These are phyloP conservation scores for Torrubiella hemipterigena DNA, from an alignment of 2,329 filamentous ascomycete genomes.

Conservation along the genomic window DNA sequence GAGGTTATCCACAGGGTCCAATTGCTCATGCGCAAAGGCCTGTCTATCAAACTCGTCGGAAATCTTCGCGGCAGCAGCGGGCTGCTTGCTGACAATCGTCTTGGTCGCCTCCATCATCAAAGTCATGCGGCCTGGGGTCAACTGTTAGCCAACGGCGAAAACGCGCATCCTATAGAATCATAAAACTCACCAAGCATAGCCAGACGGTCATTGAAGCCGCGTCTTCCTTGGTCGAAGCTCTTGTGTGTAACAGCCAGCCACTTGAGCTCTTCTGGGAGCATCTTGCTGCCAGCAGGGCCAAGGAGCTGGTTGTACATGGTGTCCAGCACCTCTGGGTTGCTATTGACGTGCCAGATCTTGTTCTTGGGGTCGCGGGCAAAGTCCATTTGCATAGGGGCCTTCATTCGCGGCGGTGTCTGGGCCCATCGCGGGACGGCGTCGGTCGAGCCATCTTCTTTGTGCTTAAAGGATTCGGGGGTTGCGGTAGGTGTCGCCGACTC, in stretches of 20 bases:
- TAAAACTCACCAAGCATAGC: constrained; percentile 66
- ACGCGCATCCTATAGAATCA: neutral
- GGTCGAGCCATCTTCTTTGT: neutral
- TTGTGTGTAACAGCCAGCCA: constrained; percentile 97
- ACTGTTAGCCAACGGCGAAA: neutral
- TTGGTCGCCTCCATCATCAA: constrained; percentile 27
- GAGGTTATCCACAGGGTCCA: constrained; percentile 66
- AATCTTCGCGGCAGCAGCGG: constrained; percentile 12
- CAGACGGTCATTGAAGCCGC: constrained; percentile 88
- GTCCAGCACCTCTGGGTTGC: constrained; percentile 62
- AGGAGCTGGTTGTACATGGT: constrained; percentile 66
- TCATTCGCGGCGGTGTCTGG: constrained; percentile 57
- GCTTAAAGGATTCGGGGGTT: constrained; percentile 4
- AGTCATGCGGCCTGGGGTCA: constrained; percentile 19
- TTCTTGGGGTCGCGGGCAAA: constrained; percentile 39
- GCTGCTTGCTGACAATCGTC: constrained; percentile 21
- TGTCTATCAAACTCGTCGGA: constrained; percentile 41
- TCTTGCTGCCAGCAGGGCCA: constrained; percentile 56
- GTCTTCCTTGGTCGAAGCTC: constrained; percentile 89
- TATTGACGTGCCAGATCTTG: constrained; percentile 58
- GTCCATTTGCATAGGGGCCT: constrained; percentile 54
- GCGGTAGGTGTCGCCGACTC: constrained; percentile 5
- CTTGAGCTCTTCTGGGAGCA: constrained; percentile 84
- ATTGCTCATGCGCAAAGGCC: constrained; percentile 58
- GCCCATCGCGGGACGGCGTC: constrained; percentile 48